phyloP scores from a whole-genome alignment of 2,329 filamentous ascomycete species.

The Aspergillus udagawae region DNA sequence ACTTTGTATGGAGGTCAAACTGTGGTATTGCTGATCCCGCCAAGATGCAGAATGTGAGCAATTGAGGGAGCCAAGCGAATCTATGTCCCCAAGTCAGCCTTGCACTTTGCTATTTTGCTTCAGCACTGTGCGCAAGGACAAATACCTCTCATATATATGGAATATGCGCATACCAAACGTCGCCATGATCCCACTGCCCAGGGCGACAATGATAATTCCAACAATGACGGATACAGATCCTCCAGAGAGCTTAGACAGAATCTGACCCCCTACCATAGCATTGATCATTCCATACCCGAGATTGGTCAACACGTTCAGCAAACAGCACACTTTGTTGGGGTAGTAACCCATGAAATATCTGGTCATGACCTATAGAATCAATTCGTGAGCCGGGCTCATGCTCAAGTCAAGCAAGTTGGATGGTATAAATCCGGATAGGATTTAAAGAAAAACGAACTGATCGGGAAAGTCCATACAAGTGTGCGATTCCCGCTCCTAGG shows the following conservation, averaged over 20 bases:
- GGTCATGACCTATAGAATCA: conserved; percentile 30
- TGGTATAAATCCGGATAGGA: background rate
- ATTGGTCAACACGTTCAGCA: conserved; percentile 41
- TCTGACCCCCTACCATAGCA: conserved; percentile 41
- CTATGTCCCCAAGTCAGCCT: conserved; percentile 11
- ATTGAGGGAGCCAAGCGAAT: conserved; percentile 40
- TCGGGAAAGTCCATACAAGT: conserved; percentile 27
- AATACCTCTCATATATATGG: conserved; percentile 42
- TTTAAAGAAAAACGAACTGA: background rate
- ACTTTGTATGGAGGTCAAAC: conserved; percentile 29
- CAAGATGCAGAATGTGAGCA: conserved; percentile 39
- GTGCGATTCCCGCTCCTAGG: conserved; percentile 41
- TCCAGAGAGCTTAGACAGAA: conserved; percentile 40
- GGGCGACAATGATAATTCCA: conserved; percentile 36
- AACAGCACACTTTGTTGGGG: conserved; percentile 37
- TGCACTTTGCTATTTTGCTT: background rate
- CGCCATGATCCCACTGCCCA: conserved; percentile 33
- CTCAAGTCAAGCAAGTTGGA: background rate
- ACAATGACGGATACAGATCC: conserved; percentile 36
- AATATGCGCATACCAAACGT: conserved; percentile 41
- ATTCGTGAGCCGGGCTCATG: background rate
- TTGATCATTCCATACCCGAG: conserved; percentile 43
- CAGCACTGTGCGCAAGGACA: background rate
- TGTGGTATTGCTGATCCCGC: conserved; percentile 37
- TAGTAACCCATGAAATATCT: conserved; percentile 45